Evolutionary conservation across 305 asterid species (phyloP).

Genomic region (Fraxinus floribunda): DNA sequence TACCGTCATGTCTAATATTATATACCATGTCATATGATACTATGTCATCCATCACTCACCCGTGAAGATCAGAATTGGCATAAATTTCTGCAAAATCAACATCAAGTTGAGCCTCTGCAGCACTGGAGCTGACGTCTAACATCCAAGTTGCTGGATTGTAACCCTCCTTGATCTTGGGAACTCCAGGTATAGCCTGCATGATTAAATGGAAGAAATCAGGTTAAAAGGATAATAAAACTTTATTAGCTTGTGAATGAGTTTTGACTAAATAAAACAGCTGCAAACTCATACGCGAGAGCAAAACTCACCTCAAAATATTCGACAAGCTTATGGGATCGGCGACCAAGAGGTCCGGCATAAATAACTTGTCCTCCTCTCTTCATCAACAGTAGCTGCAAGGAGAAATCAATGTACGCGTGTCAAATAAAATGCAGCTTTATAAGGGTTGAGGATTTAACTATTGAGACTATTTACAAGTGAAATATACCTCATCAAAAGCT

Average conservation of each 20-base stretch:
- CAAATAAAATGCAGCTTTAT: constrained; percentile 1
- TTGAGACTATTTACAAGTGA: not conserved
- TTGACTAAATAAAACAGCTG: not conserved
- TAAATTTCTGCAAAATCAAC: constrained; percentile 72
- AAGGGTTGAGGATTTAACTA: not conserved
- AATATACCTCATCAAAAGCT: constrained; percentile 79
- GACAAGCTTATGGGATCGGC: constrained; percentile 52
- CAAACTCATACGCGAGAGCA: not conserved
- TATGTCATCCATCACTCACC: constrained; percentile 33
- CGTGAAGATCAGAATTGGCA: constrained; percentile 57
- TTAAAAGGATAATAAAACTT: not conserved
- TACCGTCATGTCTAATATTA: not conserved
- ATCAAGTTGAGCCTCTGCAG: constrained; percentile 61
- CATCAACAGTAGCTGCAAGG: constrained; percentile 66
- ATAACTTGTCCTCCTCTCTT: constrained; percentile 88
- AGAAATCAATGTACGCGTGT: not conserved
- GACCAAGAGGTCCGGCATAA: constrained; percentile 75
- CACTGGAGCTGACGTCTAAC: constrained; percentile 64
- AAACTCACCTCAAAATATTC: constrained; percentile 71
- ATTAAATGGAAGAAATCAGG: not conserved
- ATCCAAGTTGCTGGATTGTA: constrained; percentile 94
- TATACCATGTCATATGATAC: not conserved
- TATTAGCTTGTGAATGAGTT: not conserved
- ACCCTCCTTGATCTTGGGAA: constrained; percentile 67
- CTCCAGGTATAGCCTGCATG: constrained; percentile 64